Evolutionary conservation across 2,329 filamentous ascomycete species (phyloP), one percentile per base, ranked within the genome.

Genomic region (Colletotrichum sp.): DNA sequence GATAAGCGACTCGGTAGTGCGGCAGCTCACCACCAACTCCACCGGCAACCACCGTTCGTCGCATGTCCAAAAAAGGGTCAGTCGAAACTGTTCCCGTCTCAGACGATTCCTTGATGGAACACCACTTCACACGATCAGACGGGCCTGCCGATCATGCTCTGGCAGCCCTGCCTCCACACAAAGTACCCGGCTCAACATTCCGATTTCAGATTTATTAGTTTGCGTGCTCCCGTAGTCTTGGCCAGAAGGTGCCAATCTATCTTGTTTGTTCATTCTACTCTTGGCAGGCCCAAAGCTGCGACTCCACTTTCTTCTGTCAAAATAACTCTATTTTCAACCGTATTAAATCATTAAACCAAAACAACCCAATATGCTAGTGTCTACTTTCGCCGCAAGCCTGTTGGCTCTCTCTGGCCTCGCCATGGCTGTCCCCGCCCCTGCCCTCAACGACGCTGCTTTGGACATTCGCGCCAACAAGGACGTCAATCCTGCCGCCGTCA

Each of bases 401-500:
- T 30, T 69, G 8, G 16, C 62, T 3, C 24, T 69, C 1, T 69
- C 36, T 18, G 55, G 71, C 21, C 13, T 73, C 6, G 24, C 71
- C 6, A 16, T n/a, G 26, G 64, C 71, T 1, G 18, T 69, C 4
- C 71, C 71, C 18, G 39, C 28, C 1, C 44, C 64, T 16, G 2
- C 28, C 2, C 18, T 63, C 8, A 67, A 39, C 26, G 44, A 67
- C 4, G 39, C 26, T 1, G 26, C n/a, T 13, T 2, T 72, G n/a
- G 71, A 73, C 12, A 30, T 36, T 6, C 71, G 71, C 7, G 71
- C 66, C 10, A 63, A 57, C 10, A 74, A 44, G 8, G 36, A 49
- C 9, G 67, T 74, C 71, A 71, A 74, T 8, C 71, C 71, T 12
- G 32, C 30, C 8, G 71, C 71, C n/a, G 67, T 74, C 18, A 74